Conservation (phyloP, 805 yeast genomes). For the Candida takata region DNA sequence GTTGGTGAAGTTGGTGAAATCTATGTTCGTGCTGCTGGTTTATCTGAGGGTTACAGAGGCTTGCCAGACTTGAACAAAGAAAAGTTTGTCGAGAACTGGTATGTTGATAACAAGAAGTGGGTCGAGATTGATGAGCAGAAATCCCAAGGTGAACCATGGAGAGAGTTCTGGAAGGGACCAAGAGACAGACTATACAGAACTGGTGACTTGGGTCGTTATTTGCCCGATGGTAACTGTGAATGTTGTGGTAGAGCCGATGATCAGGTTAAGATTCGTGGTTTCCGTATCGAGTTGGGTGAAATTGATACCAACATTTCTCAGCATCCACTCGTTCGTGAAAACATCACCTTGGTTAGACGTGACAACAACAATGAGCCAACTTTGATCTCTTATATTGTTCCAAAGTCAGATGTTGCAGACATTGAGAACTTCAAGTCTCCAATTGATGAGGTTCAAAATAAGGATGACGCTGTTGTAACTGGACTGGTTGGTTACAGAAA, state of each 20-base stretch:
- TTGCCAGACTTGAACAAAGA: constrained; percentile 82
- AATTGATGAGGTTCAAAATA: constrained; percentile 36
- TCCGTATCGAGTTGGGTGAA: constrained; percentile 96
- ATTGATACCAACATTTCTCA: constrained; percentile 96
- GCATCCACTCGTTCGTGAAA: constrained; percentile 88
- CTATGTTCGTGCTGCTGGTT: constrained; percentile 96
- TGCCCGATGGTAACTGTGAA: constrained; percentile 96
- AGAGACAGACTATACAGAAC: constrained; percentile 94
- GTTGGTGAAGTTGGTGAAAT: constrained; percentile 99
- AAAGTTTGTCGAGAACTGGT: constrained; percentile 92
- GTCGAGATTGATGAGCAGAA: constrained; percentile 41
- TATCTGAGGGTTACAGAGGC: constrained; percentile 93
- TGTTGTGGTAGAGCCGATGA: constrained; percentile 99
- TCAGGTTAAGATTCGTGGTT: constrained; percentile 97
- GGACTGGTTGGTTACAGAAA: constrained; percentile 74
- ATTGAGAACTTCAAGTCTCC: constrained; percentile 36
- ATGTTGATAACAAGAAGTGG: constrained; percentile 63
- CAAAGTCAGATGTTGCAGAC: constrained; percentile 50
- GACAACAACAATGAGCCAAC: constrained; percentile 92
- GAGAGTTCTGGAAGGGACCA: constrained; percentile 83
- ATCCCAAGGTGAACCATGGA: constrained; percentile 50
- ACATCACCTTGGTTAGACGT: constrained; percentile 83
- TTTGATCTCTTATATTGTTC: constrained; percentile 86
- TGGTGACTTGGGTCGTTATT: constrained; percentile 94
- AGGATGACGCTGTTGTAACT: constrained; percentile 59